Conservation (phyloP, 306 rosid genomes). For the Hylodesmum podocarpum region DNA sequence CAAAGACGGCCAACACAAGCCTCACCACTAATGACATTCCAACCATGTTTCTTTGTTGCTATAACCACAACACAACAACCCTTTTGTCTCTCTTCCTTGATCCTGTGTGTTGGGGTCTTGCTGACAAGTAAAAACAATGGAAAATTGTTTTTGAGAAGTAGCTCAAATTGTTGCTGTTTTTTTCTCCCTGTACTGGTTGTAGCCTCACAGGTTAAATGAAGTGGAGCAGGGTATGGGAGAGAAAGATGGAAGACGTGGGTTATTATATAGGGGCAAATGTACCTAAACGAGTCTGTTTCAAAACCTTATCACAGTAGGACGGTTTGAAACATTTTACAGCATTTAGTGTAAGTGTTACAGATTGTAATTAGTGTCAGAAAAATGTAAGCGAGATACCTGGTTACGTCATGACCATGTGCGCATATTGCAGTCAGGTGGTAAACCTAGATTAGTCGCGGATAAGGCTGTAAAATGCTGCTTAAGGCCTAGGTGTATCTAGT, state of each 20-base stretch:
- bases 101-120: not conserved
- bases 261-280: constrained; percentile 52
- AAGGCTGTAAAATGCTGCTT: too few relatives aligned
- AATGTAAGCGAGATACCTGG: too few relatives aligned
- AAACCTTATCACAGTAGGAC: too few relatives aligned
- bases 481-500: too few relatives aligned
- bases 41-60: constrained; percentile 44
- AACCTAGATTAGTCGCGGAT: too few relatives aligned
- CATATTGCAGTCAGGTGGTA: too few relatives aligned
- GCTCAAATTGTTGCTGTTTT: not conserved
- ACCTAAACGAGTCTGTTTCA: too few relatives aligned
- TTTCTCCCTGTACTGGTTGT: not conserved
- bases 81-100: not conserved
- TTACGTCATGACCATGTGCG: too few relatives aligned
- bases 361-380: too few relatives aligned
- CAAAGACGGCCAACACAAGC: constrained; percentile 29
- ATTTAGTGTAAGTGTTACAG: too few relatives aligned
- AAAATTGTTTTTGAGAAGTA: not conserved
- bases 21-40: constrained; percentile 2
- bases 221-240: not conserved
- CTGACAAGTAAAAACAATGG: not conserved
- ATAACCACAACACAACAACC: not conserved
- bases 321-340: too few relatives aligned
- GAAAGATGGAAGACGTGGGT: constrained; percentile 4
- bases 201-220: not conserved